Percentiles rank a stretch among this genome's conserved stretches.
Conservation (phyloP, 306 rosid genomes). For the Medicago lupulina region DNA sequence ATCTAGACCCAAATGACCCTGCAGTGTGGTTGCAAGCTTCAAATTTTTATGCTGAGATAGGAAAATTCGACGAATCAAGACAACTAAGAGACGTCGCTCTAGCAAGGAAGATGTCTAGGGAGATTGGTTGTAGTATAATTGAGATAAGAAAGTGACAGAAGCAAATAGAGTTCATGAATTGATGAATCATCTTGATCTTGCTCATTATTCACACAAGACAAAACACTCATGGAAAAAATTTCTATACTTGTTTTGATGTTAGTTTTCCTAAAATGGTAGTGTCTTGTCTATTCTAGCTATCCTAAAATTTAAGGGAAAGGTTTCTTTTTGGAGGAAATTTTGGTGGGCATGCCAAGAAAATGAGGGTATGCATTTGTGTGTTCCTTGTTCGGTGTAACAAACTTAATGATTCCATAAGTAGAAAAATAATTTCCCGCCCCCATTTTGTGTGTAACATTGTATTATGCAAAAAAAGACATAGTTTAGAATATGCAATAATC, state of each 20-base stretch:
- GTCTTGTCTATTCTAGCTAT: conserved; percentile 46
- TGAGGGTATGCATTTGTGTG: conserved; percentile 45
- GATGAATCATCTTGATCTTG: conserved; percentile 39
- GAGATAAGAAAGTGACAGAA: conserved; percentile 54
- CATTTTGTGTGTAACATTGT: conserved; percentile 36
- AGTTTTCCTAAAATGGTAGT: conserved; percentile 17
- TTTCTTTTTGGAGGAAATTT: conserved; percentile 45
- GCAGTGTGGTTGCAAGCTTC: conserved; percentile 79
- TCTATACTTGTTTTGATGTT: conserved; percentile 1
- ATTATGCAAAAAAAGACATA: conserved; percentile 17
- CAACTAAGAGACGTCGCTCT: conserved; percentile 64
- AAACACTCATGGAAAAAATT: conserved; percentile 36
- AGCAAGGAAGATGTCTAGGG: conserved; percentile 69
- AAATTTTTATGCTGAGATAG: conserved; percentile 71
- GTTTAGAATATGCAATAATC: conserved; percentile 41
- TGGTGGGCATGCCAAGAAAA: conserved; percentile 50
- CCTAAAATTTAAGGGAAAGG: conserved; percentile 45
- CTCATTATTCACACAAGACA: conserved; percentile 39
- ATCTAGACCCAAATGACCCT: conserved; percentile 69
- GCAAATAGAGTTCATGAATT: conserved; percentile 38
- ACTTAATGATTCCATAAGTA: conserved; percentile 47
- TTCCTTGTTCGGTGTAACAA: conserved; percentile 65
- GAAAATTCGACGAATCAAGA: conserved; percentile 63
- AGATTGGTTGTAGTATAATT: conserved; percentile 77
- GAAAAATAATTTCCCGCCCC: conserved; percentile 31